Base-by-base conservation (phyloP, 2,329 filamentous ascomycete genomes). In the Monilinia fructicola region DNA sequence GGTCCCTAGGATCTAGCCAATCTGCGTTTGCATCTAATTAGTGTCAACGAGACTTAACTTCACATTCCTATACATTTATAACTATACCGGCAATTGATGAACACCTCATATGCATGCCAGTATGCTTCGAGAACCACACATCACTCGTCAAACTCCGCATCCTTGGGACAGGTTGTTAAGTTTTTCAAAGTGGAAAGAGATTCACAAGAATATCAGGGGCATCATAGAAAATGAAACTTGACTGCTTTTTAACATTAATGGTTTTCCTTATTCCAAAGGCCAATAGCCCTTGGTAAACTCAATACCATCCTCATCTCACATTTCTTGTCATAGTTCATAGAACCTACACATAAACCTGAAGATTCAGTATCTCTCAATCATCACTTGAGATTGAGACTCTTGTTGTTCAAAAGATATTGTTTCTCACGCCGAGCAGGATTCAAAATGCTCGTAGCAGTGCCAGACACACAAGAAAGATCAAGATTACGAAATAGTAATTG, bases 31-130 rank as follows among this genome's bases (percentile, higher is more conserved):
- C 28, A 52, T 35, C 31, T 35, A 35, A 7, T 35, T 35, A 35
- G 1, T 35, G 5, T 35, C 9, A 18, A 4, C 18, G 4, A 3
- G 23, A n/a, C 7, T 35, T 23, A n/a, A n/a, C 35, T 38, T 53
- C 23, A 18, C 7, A 62, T 21, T 2, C 26, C 18, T 62, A 62
- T 52, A 38, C 28, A n/a, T 52, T 23, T 28, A 54, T 6, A 23
- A 62, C 21, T 3, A 62, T 48, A 10, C 18, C 46, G 14, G 10
- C 2, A n/a, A 53, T 62, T 18, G 59, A 35, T 5, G 26, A 38
- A 35, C 44, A 62, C 26, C 53, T 62, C 14, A n/a, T 18, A 12
- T 48, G 54, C 54, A 23, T 62, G 11, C 46, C 46, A n/a, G 59
- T 26, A 38, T 46, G 14, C 11, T n/a, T 50, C 18, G n/a, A 52